Conservation (phyloP, 2,329 filamentous ascomycete species). For the Clonostachys sp. region DNA sequence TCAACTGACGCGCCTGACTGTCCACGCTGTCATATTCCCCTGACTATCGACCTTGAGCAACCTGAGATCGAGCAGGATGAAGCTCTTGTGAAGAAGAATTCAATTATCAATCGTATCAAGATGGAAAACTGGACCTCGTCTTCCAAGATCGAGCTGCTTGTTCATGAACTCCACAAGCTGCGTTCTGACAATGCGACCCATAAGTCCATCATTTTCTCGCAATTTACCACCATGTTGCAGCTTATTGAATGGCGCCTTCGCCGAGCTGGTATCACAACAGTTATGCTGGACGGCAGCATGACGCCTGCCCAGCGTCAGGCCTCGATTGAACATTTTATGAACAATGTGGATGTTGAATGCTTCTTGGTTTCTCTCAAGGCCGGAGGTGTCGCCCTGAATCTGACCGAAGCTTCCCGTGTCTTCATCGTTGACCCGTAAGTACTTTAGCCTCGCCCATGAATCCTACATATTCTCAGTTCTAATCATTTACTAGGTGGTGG, state of each 20-base stretch:
- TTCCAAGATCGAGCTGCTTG: slow-evolving; percentile 94
- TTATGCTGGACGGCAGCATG: slow-evolving; percentile 98
- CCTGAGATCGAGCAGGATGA: slow-evolving; percentile 93
- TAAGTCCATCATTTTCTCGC: slow-evolving; percentile 96
- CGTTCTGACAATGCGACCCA: slow-evolving; percentile 89
- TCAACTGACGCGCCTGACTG: slow-evolving; percentile 78
- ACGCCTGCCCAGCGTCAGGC: slow-evolving; percentile 88
- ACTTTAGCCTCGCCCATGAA: neutral
- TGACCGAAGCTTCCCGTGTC: slow-evolving; percentile 90
- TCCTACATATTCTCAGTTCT: slow-evolving; percentile 8
- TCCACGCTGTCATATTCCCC: slow-evolving; percentile 83
- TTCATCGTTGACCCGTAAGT: slow-evolving; percentile 95
- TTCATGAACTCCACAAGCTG: slow-evolving; percentile 89
- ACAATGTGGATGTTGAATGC: slow-evolving; percentile 86
- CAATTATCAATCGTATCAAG: slow-evolving; percentile 97
- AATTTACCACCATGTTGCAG: slow-evolving; percentile 96
- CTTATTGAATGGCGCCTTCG: slow-evolving; percentile 95
- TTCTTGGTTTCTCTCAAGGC: slow-evolving; percentile 96
- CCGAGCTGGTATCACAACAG: slow-evolving; percentile 94
- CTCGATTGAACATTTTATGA: slow-evolving; percentile 96
- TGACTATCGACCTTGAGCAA: slow-evolving; percentile 91
- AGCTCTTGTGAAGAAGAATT: slow-evolving; percentile 82
- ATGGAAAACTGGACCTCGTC: slow-evolving; percentile 99
- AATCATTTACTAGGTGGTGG: slow-evolving; percentile 72
- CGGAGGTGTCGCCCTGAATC: slow-evolving; percentile 88